These are phyloP conservation scores for Blastocladiella emersonii DNA, from an alignment of 371 early-diverging fungal genomes.

Conservation along the genomic window DNA sequence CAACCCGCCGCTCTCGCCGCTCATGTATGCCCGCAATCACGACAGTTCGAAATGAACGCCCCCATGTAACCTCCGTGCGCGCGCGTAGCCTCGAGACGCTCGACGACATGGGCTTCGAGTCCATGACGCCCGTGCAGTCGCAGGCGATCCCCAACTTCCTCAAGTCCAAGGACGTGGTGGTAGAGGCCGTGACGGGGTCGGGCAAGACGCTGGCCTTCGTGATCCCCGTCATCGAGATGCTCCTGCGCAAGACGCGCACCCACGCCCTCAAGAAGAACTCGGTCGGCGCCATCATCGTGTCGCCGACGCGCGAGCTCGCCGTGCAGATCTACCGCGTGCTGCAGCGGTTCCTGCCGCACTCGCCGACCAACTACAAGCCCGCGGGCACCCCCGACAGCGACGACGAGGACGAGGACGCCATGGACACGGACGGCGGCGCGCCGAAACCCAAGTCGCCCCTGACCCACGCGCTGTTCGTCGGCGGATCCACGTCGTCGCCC, in stretches of 20 bases:
- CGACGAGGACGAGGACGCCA: constrained; percentile 21
- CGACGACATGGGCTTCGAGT: constrained; percentile 34
- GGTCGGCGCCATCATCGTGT: constrained; percentile 81
- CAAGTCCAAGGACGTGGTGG: constrained; percentile 93
- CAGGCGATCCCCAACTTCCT: constrained; percentile 76
- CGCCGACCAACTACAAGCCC: not conserved
- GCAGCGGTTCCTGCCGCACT: constrained; percentile 30
- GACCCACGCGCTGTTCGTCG: constrained; percentile 45
- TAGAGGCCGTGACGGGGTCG: constrained; percentile 98
- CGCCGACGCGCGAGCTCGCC: constrained; percentile 94
- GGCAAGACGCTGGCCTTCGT: constrained; percentile 97
- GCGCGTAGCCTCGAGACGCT: constrained; percentile 10
- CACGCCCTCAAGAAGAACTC: constrained; percentile 46
- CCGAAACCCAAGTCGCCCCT: constrained; percentile 21
- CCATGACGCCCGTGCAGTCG: constrained; percentile 81
- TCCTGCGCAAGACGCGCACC: constrained; percentile 35
- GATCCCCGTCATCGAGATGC: constrained; percentile 85
- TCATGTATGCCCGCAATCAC: not conserved
- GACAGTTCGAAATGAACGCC: not conserved
- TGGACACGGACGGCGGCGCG: constrained; percentile 20
- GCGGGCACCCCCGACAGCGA: constrained; percentile 16
- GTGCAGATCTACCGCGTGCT: constrained; percentile 76
- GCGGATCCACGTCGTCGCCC: constrained; percentile 42
- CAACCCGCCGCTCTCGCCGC: not conserved
- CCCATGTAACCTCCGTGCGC: too few species aligned